A percentile compares a stretch with the other conserved stretches of the same genome.
Conservation (phyloP, 495 filamentous ascomycete species). For the Aspergillus heteromorphus region DNA sequence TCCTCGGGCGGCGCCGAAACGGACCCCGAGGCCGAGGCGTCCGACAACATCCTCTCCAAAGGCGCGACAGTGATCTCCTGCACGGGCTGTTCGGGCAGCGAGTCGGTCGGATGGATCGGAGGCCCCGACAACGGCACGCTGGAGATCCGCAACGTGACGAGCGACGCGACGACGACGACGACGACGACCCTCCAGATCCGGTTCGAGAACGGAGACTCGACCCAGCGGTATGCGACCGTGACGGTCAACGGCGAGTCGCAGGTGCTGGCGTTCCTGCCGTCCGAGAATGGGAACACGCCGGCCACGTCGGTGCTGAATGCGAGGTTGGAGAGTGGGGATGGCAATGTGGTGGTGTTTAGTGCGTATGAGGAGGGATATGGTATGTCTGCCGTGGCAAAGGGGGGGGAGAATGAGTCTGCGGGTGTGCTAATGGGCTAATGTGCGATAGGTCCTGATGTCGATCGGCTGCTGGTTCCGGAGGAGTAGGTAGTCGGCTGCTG, state of each 20-base stretch:
- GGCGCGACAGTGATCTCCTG: constrained; percentile 3
- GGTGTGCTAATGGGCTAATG: not conserved
- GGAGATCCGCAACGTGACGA: not conserved
- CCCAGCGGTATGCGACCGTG: constrained; percentile 8
- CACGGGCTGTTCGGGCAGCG: constrained; percentile 1
- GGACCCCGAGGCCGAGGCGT: not conserved
- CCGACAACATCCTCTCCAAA: not conserved
- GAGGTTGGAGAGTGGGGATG: not conserved
- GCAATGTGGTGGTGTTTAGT: not conserved
- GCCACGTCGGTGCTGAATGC: constrained; percentile 1
- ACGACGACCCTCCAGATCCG: constrained; percentile 3
- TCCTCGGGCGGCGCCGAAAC: not conserved
- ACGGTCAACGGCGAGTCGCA: constrained; percentile 9
- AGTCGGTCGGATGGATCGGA: constrained; percentile 11
- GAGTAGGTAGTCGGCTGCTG: too few relatives aligned
- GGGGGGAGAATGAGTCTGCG: not conserved
- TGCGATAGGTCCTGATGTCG: not conserved
- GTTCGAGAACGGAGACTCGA: constrained; percentile 11
- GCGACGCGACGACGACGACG: not conserved
- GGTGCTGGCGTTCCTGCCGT: constrained; percentile 6
- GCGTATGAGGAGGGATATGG: constrained; percentile 5
- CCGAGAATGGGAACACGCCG: not conserved
- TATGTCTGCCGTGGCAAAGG: not conserved
- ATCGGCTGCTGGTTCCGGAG: not conserved
- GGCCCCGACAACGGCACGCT: constrained; percentile 8